phyloP scores from a whole-genome alignment of 2,329 filamentous ascomycete species.

The Cladophialophora carrionii region DNA sequence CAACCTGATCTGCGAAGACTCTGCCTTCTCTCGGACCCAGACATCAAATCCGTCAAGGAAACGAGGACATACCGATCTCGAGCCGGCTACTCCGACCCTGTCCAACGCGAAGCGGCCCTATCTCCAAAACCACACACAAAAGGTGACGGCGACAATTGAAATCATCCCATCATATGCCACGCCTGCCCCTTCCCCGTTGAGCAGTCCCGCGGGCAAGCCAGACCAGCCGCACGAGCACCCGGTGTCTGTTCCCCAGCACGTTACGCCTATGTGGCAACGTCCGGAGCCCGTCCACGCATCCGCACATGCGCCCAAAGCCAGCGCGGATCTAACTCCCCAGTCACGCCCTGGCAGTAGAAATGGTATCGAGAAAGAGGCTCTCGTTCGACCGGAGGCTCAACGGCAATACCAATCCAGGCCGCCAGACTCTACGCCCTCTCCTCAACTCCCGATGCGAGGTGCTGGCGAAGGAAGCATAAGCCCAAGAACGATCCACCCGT shows the following conservation, averaged over 20 bases:
- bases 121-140: background rate
- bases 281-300: too few species aligned
- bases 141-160: too few species aligned
- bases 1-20: background rate
- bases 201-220: too few species aligned
- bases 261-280: too few species aligned
- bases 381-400: background rate
- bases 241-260: too few species aligned
- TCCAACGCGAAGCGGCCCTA: background rate
- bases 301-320: too few species aligned
- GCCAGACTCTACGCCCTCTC: background rate
- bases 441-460: background rate
- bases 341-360: too few species aligned
- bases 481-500: too few species aligned
- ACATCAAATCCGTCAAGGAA: background rate
- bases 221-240: too few species aligned
- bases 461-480: too few species aligned
- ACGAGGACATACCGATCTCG: background rate
- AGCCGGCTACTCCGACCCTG: background rate
- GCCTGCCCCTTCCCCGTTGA: too few species aligned
- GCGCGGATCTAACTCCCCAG: background rate
- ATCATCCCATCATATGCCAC: too few species aligned
- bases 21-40: background rate
- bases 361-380: background rate
- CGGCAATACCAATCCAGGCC: background rate